Evolutionary conservation across 2,329 filamentous ascomycete species (phyloP), one percentile per base, ranked within the genome.

Genomic region (Aureobasidium sp.): DNA sequence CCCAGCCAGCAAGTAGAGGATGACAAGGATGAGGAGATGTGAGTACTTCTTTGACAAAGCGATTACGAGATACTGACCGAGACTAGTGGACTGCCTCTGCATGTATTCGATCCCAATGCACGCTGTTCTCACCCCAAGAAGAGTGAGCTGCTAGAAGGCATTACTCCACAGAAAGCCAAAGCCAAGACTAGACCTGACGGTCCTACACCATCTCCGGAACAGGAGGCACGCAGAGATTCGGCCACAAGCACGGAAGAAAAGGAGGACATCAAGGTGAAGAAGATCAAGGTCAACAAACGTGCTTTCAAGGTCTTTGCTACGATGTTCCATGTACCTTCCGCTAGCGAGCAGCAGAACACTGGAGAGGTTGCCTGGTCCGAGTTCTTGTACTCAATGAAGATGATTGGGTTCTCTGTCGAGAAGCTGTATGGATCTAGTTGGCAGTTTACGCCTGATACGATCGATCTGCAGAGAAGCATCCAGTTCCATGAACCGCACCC

Each of bases 401-500:
- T 73, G 0, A 74, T 75, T 0, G 83, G 82, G 0, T 85, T 86
- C 59, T 63, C 67, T 0, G 76, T 76, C 0, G 72, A 83, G 70
- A 85, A 87, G 70, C 74, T 85, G 0, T 84, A 85, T 63, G 82
- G 83, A 0, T 85, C 81, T 1, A 79, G 80, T 0, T 87, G 84
- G 84, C 80, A 84, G 12, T 86, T 86, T 64, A 74, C 72, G 15
- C 79, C 79, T 3, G 68, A 68, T 5, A 66, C 65, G 3, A 63
- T 77, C 24, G 75, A 79, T 58, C 73, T 78, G 0, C 72, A 77
- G 42, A 70, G 78, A 4, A 77, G 76, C 27, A 86, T 86, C 35
- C 80, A 84, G 60, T 83, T 86, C 64, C 82, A 86, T 64, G 82
- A 85, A 67, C 83, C 84, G 2, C 83, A 86, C 69, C 81, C 82